These are phyloP conservation scores for Bryoerythrophyllum caledonicum DNA, from an alignment of 225 moss, liverwort and hornwort species.

Conservation along the genomic window DNA sequence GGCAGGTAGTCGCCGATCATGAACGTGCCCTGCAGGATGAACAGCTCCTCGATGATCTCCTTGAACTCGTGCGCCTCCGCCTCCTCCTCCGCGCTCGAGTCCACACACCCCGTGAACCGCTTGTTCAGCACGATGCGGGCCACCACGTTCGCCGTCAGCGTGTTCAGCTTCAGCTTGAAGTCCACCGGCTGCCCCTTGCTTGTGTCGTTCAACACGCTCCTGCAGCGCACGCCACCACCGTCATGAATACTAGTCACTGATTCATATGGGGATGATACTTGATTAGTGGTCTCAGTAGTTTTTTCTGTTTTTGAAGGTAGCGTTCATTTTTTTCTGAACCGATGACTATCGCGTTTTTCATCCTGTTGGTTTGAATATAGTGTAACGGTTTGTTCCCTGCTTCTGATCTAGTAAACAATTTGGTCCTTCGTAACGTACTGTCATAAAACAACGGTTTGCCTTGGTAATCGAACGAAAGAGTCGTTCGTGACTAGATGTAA, in stretches of 20 bases:
- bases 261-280: too few species aligned
- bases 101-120: constrained; percentile 39
- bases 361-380: too few species aligned
- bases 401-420: background rate
- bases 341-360: too few species aligned
- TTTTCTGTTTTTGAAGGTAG: too few species aligned
- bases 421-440: too few species aligned
- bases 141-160: constrained; percentile 31
- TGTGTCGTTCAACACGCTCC: constrained; percentile 22
- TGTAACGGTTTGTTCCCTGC: too few species aligned
- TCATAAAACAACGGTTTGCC: too few species aligned
- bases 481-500: too few species aligned
- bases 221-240: background rate
- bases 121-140: constrained; percentile 40
- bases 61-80: constrained; percentile 39
- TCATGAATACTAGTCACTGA: background rate
- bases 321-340: too few species aligned
- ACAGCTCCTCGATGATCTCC: constrained; percentile 39
- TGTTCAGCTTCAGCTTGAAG: constrained; percentile 37
- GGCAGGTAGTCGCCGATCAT: constrained; percentile 43
- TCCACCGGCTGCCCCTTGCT: constrained; percentile 13
- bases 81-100: constrained; percentile 26
- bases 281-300: too few species aligned
- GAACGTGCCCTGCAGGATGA: constrained; percentile 33
- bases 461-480: too few species aligned